A percentile compares a stretch with the other conserved stretches of the same genome.
phyloP scores from a whole-genome alignment of 1,284 basidiomycete species.

The Ceratorhiza oryzae-sativae region DNA sequence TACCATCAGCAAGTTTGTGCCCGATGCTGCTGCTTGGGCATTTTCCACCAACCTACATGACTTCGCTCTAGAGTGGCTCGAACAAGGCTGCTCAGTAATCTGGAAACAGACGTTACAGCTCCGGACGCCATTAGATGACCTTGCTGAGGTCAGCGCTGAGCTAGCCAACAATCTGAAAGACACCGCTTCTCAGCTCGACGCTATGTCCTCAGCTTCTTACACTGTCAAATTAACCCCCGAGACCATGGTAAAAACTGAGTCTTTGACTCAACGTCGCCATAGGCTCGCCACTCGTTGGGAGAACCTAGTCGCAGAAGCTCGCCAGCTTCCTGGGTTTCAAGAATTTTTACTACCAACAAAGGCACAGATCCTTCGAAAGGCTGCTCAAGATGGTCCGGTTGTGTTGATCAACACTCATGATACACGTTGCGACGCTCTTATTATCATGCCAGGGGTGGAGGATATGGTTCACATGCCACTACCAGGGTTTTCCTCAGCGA shows the following conservation, averaged over 20 bases:
- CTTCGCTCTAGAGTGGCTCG: not conserved
- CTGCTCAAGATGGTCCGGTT: slow-evolving; percentile 28
- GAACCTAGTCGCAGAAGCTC: slow-evolving; percentile 36
- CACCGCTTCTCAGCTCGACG: not conserved
- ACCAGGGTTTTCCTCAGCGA: no score
- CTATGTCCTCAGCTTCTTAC: not conserved
- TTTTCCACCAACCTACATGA: not conserved
- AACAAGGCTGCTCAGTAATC: not conserved
- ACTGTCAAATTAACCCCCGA: not conserved
- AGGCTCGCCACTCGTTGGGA: slow-evolving; percentile 43
- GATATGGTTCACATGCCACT: no score
- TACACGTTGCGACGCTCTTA: no score
- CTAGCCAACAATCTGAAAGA: not conserved
- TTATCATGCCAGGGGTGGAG: no score
- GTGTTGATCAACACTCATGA: no score
- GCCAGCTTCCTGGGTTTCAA: slow-evolving; percentile 8
- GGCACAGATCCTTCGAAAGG: not conserved
- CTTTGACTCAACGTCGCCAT: slow-evolving; percentile 32
- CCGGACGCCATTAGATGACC: not conserved
- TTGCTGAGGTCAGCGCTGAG: not conserved
- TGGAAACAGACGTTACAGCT: not conserved
- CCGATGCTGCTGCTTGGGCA: not conserved
- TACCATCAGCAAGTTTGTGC: not conserved
- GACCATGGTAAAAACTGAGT: not conserved
- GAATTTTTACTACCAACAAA: not conserved